A percentile compares a stretch with the other conserved stretches of the same genome.
phyloP scores from a whole-genome alignment of 306 rosid species.

The Sicyos edulis region DNA sequence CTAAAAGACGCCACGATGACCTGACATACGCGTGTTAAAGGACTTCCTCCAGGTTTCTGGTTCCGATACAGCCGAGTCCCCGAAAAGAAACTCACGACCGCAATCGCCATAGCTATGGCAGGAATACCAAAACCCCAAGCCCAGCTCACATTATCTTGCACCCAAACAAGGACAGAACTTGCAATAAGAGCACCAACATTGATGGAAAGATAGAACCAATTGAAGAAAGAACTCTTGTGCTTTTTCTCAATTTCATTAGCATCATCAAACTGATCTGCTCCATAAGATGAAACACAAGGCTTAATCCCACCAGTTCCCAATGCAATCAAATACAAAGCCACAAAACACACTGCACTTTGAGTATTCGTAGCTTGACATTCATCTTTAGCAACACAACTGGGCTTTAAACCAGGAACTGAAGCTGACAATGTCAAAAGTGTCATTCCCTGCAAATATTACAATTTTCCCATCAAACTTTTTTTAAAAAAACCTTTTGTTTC shows the following conservation, averaged over 20 bases:
- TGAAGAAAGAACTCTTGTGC: too few relatives aligned
- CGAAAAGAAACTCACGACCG: constrained; percentile 20
- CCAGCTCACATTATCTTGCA: constrained; percentile 25
- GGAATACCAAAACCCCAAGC: constrained; percentile 24
- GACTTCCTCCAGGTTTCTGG: constrained; percentile 25
- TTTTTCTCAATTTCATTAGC: too few relatives aligned
- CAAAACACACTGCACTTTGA: constrained; percentile 19
- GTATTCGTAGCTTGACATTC: constrained; percentile 8
- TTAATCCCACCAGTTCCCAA: too few relatives aligned
- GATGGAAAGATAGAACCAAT: constrained; percentile 25
- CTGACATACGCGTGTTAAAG: constrained; percentile 18
- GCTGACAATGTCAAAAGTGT: constrained; percentile 19
- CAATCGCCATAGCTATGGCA: constrained; percentile 20
- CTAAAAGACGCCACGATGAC: constrained; percentile 15
- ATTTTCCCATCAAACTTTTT: too few relatives aligned
- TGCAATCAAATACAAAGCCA: constrained; percentile 22
- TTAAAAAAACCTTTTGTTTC: too few relatives aligned
- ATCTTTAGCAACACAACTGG: constrained; percentile 1
- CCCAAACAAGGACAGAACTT: constrained; percentile 21
- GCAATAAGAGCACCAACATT: constrained; percentile 22
- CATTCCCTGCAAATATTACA: constrained; percentile 18
- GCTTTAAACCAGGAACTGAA: constrained; percentile 19
- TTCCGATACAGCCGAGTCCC: constrained; percentile 17
- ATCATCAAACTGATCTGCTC: too few relatives aligned
- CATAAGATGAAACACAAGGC: too few relatives aligned